Evolutionary conservation across 1,139 yeast genomes (phyloP), one percentile per base, ranked within the genome.

Genomic region (Zygosaccharomyces pseudobailii): DNA sequence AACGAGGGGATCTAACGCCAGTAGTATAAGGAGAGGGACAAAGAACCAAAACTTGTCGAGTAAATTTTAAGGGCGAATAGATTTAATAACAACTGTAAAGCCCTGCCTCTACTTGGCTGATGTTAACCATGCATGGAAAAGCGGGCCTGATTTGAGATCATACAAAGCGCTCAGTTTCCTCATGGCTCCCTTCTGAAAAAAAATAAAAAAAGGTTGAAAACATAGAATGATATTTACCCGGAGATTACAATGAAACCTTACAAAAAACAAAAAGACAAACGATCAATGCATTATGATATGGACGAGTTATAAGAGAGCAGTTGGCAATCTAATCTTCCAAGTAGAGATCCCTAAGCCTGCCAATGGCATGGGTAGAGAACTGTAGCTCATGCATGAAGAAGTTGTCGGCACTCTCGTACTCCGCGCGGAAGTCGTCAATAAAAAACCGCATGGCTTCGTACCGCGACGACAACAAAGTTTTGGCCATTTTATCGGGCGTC

Each of bases 401-500:
- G 9, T 62, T 57, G 3, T 74, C 71, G 9, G 82, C 71, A 0
- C 84, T 81, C 3, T 84, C 87, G 63, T 72, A 84, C 48, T 75
- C 73, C 2, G 61, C 55, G 44, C 80, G 67, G 40, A 76, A 61
- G 50, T 73, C 59, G 20, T 72, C 78, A 32, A 86, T 71, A 2
- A 88, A 77, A 2, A 78, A 75, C 52, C 83, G 67, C 92, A 87
- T 84, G 3, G 88, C 81, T 56, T 85, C 94, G 58, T 81, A 80
- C 44, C 80, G 72, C 9, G 88, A 79, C 53, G 87, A 78, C 46
- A 84, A 69, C 63, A 87, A 69, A 57, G 80, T 80, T 20, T 70
- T 66, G 36, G 58, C 74, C 68, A 51, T 68, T 59, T 46, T 54
- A 46, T 49, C 63, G 20, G 56, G 64, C 38, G 52, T 60, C 58